A percentile compares a stretch with the other conserved stretches of the same genome.
Evolutionary conservation across 2,329 filamentous ascomycete genomes (phyloP).

Genomic region (Ceratocystis destructans): DNA sequence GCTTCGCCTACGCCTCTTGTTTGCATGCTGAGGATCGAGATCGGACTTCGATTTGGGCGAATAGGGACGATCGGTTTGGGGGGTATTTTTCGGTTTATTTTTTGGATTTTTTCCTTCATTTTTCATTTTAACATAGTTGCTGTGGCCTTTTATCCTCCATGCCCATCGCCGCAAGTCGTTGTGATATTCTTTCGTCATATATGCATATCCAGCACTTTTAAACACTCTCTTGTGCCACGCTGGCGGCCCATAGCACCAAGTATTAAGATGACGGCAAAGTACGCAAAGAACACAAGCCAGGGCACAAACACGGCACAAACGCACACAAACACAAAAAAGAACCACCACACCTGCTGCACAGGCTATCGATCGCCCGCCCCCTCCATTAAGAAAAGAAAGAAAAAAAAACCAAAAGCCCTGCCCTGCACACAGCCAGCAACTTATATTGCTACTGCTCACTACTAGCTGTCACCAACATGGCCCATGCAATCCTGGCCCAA

Average conservation of each 20-base stretch:
- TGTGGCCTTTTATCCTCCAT: no score
- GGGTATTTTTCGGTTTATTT: not conserved
- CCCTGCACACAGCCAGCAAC: not conserved
- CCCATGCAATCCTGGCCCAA: slow-evolving; percentile 5
- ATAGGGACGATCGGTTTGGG: not conserved
- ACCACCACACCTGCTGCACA: not conserved
- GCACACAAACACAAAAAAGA: not conserved
- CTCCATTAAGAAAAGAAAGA: not conserved
- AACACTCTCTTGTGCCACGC: no score
- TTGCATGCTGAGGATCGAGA: no score
- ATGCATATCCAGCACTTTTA: no score
- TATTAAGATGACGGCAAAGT: not conserved
- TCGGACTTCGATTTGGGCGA: not conserved
- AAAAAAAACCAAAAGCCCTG: not conserved
- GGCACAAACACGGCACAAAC: not conserved
- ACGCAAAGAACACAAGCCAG: not conserved
- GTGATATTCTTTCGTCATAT: no score
- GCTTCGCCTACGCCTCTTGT: no score
- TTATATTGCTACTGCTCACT: not conserved
- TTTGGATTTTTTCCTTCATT: not conserved
- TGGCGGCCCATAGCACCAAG: not conserved
- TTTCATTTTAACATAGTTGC: not conserved
- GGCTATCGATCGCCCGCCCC: not conserved
- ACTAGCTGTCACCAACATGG: slow-evolving; percentile 9
- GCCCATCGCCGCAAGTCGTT: no score